phyloP scores from a whole-genome alignment of 2,329 filamentous ascomycete genomes.

The Daldinia eschscholtzii region DNA sequence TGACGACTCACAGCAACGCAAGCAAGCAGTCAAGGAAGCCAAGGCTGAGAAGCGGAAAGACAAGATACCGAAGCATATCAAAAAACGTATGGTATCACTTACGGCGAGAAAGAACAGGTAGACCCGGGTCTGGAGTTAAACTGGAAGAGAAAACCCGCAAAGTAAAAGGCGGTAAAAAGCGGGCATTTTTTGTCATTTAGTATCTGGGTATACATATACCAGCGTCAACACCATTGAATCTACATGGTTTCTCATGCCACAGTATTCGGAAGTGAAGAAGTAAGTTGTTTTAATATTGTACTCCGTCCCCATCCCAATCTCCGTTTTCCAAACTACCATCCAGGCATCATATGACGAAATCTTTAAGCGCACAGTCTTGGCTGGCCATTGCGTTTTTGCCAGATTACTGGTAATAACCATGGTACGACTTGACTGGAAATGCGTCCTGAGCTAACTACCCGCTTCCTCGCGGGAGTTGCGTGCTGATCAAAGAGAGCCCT shows the following conservation, averaged over 20 bases:
- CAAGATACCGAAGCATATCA: slow-evolving; percentile 96
- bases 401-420: slow-evolving; percentile 57
- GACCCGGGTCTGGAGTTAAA: slow-evolving; percentile 31
- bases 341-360: slow-evolving; percentile 64
- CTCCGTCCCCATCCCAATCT: background rate
- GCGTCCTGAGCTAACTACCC: slow-evolving; percentile 55
- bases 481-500: slow-evolving; percentile 74
- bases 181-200: background rate
- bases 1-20: slow-evolving; percentile 69
- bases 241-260: background rate
- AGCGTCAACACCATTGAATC: background rate
- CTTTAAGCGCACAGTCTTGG: slow-evolving; percentile 41
- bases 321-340: background rate
- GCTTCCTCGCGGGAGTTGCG: slow-evolving; percentile 41
- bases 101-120: slow-evolving; percentile 74
- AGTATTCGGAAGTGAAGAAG: background rate
- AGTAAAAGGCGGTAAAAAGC: background rate
- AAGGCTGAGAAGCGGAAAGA: slow-evolving; percentile 93
- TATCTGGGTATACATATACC: background rate
- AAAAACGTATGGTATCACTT: slow-evolving; percentile 84
- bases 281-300: slow-evolving; percentile 7
- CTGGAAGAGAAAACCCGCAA: slow-evolving; percentile 1
- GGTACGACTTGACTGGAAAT: slow-evolving; percentile 36
- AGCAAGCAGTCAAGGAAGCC: slow-evolving; percentile 91
- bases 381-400: slow-evolving; percentile 47